These are phyloP conservation scores for Avena sativa DNA, from an alignment of 176 grass and related monocot species.

Conservation along the genomic window DNA sequence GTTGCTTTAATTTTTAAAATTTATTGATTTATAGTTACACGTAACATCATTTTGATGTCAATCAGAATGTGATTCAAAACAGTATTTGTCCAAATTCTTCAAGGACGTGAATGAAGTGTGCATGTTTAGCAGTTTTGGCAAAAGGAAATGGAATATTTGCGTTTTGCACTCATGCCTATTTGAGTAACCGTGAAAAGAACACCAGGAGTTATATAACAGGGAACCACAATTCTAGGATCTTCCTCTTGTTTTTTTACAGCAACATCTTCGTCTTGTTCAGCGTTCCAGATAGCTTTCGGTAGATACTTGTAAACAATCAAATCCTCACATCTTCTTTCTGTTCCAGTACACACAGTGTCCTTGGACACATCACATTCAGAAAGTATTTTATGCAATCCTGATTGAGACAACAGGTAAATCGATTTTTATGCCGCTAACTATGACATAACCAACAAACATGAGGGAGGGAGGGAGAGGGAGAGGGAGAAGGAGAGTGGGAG, in stretches of 20 bases:
- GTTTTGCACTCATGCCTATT: neutral
- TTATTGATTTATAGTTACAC: neutral
- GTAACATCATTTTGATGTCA: neutral
- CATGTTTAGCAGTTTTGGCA: slow-evolving; percentile 1
- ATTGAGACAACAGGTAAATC: slow-evolving; percentile 32
- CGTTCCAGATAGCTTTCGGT: neutral
- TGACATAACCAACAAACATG: neutral
- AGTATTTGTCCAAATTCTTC: slow-evolving; percentile 10
- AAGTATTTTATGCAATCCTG: slow-evolving; percentile 8
- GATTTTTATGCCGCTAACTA: slow-evolving; percentile 26
- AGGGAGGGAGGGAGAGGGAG: slow-evolving; percentile 23
- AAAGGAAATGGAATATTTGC: slow-evolving; percentile 6
- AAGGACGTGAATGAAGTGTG: neutral
- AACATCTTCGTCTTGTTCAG: slow-evolving; percentile 11
- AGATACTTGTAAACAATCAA: slow-evolving; percentile 14
- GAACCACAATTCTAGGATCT: neutral
- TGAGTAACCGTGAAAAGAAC: neutral
- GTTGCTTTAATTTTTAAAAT: neutral
- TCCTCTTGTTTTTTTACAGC: slow-evolving; percentile 6
- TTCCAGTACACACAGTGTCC: neutral
- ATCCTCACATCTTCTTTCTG: neutral
- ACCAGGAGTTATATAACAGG: neutral
- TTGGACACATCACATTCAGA: slow-evolving; percentile 12
- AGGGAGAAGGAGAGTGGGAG: slow-evolving; percentile 22
- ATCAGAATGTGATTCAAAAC: slow-evolving; percentile 3